Evolutionary conservation across 192 early-diverging fungal genomes (phyloP).

Genomic region (Allomyces arbusculus): DNA sequence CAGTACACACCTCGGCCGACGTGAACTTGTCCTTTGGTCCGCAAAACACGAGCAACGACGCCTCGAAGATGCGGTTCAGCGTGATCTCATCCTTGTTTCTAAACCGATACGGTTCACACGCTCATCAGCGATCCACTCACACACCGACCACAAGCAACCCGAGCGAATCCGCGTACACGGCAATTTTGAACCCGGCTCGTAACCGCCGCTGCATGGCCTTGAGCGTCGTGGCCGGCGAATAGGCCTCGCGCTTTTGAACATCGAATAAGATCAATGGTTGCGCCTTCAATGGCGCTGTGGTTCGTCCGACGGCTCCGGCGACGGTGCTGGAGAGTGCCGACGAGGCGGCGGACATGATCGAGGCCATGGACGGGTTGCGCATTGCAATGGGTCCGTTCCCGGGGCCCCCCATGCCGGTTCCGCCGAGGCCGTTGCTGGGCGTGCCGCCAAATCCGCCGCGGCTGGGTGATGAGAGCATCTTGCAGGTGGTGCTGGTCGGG

Average conservation of each 20-base stretch:
- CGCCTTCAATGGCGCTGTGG: neutral
- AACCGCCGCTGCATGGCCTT: slow-evolving; percentile 24
- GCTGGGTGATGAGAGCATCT: too few species aligned
- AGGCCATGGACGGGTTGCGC: too few species aligned
- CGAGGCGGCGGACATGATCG: too few species aligned
- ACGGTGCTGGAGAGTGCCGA: too few species aligned
- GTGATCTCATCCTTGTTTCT: slow-evolving; percentile 39
- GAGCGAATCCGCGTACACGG: slow-evolving; percentile 4
- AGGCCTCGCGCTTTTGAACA: slow-evolving; percentile 28
- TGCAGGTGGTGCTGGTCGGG: too few species aligned
- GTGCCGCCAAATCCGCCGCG: too few species aligned
- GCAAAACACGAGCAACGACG: slow-evolving; percentile 31
- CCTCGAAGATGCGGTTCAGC: slow-evolving; percentile 20
- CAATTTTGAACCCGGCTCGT: slow-evolving; percentile 24
- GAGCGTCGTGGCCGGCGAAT: slow-evolving; percentile 29
- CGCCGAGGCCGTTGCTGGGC: too few species aligned
- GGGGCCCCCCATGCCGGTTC: too few species aligned
- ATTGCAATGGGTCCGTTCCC: too few species aligned
- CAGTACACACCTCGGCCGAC: slow-evolving; percentile 22
- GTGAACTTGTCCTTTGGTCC: slow-evolving; percentile 38
- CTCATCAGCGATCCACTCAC: too few species aligned
- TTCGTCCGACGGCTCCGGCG: too few species aligned
- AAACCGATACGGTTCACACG: neutral
- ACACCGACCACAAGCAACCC: too few species aligned
- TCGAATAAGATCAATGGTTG: slow-evolving; percentile 18